Evolutionary conservation across 2,329 filamentous ascomycete species (phyloP).

Genomic region (Aspergillus latus): DNA sequence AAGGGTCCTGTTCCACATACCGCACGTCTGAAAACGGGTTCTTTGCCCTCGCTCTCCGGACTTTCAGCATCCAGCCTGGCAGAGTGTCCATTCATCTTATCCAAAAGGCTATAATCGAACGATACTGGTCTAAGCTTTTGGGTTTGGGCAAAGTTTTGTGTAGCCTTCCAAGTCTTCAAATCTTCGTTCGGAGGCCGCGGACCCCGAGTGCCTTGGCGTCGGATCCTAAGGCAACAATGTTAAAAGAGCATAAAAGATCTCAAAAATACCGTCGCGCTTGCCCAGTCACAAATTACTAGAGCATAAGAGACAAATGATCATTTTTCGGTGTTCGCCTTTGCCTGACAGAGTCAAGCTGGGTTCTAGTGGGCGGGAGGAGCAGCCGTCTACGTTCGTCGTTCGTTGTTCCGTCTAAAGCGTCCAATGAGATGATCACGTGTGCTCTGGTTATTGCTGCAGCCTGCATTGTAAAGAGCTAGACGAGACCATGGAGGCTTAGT

Average conservation of each 20-base stretch:
- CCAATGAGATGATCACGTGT: background rate
- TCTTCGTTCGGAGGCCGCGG: constrained; percentile 20
- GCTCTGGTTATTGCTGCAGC: background rate
- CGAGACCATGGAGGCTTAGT: background rate
- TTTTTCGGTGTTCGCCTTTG: background rate
- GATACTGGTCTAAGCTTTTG: background rate
- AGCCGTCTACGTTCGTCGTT: no score
- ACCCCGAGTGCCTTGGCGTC: constrained; percentile 10
- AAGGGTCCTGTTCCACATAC: constrained; percentile 24
- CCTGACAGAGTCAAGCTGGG: no score
- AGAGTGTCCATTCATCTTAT: background rate
- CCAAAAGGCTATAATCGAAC: background rate
- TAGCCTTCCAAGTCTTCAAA: background rate
- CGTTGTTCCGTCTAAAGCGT: no score
- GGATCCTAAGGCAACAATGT: constrained; percentile 3
- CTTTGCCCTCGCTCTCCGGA: constrained; percentile 28
- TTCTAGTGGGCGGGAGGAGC: no score
- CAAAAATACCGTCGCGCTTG: background rate
- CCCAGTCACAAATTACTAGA: background rate
- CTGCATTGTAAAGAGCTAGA: background rate
- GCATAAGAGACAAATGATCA: background rate
- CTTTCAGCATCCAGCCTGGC: constrained; percentile 31
- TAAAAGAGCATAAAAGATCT: background rate
- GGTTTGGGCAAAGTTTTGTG: background rate
- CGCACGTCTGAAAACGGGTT: constrained; percentile 28